phyloP scores from a whole-genome alignment of 2,329 filamentous ascomycete species.

The Fusarium penzigii region DNA sequence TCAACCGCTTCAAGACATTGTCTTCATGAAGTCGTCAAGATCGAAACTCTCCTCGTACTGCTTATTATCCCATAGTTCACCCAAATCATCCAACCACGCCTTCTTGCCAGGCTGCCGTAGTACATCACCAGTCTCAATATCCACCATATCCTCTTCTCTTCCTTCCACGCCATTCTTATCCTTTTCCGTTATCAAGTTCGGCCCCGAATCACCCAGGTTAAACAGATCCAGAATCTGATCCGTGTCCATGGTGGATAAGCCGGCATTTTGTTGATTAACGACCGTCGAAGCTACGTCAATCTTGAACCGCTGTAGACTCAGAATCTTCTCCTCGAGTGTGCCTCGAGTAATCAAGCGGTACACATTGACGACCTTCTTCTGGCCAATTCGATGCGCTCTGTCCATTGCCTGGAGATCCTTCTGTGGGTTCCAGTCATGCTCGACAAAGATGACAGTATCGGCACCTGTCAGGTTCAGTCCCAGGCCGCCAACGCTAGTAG shows the following conservation, averaged over 20 bases:
- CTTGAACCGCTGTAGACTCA: conserved; percentile 98
- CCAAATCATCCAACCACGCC: conserved; percentile 89
- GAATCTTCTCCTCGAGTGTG: conserved; percentile 96
- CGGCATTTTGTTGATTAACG: conserved; percentile 98
- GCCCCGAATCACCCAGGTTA: conserved; percentile 79
- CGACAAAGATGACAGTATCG: conserved; percentile 98
- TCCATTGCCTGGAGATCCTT: conserved; percentile 99
- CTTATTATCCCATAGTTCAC: conserved; percentile 94
- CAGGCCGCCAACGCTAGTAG: conserved; percentile 91
- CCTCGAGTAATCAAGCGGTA: conserved; percentile 95
- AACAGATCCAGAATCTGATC: conserved; percentile 98
- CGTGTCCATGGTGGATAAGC: conserved; percentile 93
- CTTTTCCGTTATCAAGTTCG: conserved; percentile 64
- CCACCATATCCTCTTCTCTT: conserved; percentile 83
- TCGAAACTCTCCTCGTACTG: conserved; percentile 99
- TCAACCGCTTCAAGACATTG: conserved; percentile 64
- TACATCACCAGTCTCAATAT: conserved; percentile 88
- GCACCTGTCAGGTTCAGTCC: conserved; percentile 95
- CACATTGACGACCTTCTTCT: conserved; percentile 99
- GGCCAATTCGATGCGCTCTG: conserved; percentile 93
- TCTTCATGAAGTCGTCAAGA: conserved; percentile 91
- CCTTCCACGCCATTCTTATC: conserved; percentile 59
- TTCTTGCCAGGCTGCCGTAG: conserved; percentile 92
- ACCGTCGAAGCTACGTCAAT: conserved; percentile 98
- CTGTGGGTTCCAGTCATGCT: conserved; percentile 99